Conservation (phyloP, 139 green algal genomes). For the Chlamydomonas sp. region DNA sequence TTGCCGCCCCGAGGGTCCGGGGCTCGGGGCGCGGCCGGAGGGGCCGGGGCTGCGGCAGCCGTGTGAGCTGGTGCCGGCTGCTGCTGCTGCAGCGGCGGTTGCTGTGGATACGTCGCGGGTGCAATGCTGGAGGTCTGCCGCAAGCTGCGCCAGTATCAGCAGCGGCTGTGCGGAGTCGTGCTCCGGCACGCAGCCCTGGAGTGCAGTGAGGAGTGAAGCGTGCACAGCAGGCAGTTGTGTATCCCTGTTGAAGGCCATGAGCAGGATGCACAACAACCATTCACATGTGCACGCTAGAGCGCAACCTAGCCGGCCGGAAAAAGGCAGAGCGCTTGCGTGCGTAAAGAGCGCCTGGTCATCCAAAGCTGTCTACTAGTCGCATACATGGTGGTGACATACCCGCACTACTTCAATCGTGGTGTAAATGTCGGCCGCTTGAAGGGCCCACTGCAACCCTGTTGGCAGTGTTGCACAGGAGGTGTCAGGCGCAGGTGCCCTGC, state of each 20-base stretch:
- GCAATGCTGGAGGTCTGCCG: neutral
- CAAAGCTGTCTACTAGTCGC: too few species aligned
- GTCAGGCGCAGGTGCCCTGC: too few species aligned
- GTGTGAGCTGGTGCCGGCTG: neutral
- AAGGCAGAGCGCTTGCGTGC: too few species aligned
- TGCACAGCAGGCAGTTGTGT: neutral
- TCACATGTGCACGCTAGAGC: neutral
- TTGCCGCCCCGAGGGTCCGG: neutral
- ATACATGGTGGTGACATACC: too few species aligned
- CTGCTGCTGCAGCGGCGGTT: neutral
- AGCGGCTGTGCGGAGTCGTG: constrained; percentile 12
- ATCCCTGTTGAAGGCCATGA: neutral
- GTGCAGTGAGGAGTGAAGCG: neutral
- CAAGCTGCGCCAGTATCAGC: neutral
- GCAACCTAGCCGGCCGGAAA: too few species aligned
- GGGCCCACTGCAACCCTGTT: too few species aligned
- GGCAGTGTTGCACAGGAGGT: too few species aligned
- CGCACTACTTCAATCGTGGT: too few species aligned
- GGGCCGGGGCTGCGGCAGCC: neutral
- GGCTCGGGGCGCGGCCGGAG: neutral
- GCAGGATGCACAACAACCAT: neutral
- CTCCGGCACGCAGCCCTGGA: constrained; percentile 2
- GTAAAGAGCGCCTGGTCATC: too few species aligned
- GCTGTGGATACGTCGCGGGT: neutral
- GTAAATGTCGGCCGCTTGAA: too few species aligned